A percentile compares a stretch with the other conserved stretches of the same genome.
Conservation (phyloP, 1,284 basidiomycete species). For the Golubevia sp. region DNA sequence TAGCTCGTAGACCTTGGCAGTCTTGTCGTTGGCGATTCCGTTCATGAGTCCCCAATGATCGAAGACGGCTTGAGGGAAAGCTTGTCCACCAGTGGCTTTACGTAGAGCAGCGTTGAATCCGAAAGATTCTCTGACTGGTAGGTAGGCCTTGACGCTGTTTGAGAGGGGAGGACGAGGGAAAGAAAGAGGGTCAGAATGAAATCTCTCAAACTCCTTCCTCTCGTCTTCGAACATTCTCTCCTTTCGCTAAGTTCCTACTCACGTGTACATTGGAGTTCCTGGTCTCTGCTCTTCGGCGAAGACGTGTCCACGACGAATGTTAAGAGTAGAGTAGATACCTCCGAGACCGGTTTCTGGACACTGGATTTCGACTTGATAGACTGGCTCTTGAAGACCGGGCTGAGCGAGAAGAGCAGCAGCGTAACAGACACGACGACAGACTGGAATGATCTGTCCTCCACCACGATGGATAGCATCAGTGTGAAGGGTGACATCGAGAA, state of each 20-base stretch:
- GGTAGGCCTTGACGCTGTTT: slow-evolving; percentile 54
- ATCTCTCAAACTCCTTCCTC: background rate
- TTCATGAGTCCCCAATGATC: slow-evolving; percentile 60
- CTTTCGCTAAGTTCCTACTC: too few relatives aligned
- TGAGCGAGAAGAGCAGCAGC: slow-evolving; percentile 56
- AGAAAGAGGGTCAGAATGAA: background rate
- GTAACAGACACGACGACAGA: slow-evolving; percentile 60
- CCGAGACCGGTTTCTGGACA: slow-evolving; percentile 60
- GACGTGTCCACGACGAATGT: slow-evolving; percentile 60
- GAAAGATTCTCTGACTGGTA: slow-evolving; percentile 60
- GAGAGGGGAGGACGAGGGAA: background rate
- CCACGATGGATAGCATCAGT: slow-evolving; percentile 62
- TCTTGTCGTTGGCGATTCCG: slow-evolving; percentile 45
- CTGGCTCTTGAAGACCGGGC: slow-evolving; percentile 60
- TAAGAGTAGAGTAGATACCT: slow-evolving; percentile 62
- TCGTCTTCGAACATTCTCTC: background rate
- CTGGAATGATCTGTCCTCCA: slow-evolving; percentile 61
- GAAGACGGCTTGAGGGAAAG: slow-evolving; percentile 61
- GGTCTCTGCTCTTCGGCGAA: slow-evolving; percentile 61
- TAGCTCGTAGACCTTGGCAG: slow-evolving; percentile 51
- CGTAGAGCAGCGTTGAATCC: slow-evolving; percentile 61
- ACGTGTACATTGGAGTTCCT: slow-evolving; percentile 60
- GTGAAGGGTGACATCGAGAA: slow-evolving; percentile 61
- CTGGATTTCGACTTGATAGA: slow-evolving; percentile 62
- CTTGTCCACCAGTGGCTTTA: slow-evolving; percentile 59